Conservation (phyloP, 2,329 filamentous ascomycete genomes). For the Alternaria atra region DNA sequence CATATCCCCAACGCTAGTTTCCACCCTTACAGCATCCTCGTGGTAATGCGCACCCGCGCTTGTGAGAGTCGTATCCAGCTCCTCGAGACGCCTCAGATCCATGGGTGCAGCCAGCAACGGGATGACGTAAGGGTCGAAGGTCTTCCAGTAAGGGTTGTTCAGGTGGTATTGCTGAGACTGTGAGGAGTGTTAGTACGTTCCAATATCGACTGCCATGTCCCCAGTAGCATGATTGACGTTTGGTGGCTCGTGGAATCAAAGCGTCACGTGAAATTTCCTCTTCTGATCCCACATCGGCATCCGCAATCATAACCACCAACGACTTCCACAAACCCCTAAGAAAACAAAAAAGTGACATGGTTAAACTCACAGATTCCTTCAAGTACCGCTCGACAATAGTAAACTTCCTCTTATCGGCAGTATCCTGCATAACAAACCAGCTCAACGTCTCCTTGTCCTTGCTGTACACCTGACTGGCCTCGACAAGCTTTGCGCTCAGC, state of each 20-base stretch:
- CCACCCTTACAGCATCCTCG: conserved; percentile 14
- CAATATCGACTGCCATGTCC: too few species aligned
- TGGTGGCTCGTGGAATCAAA: too few species aligned
- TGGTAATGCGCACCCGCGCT: conserved; percentile 12
- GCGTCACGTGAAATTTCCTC: background rate
- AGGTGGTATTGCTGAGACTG: conserved; percentile 57
- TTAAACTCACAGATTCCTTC: conserved; percentile 65
- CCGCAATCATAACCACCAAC: background rate
- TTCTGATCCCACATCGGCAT: background rate
- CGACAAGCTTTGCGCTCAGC: conserved; percentile 75
- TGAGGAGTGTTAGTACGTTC: background rate
- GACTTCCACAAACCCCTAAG: background rate
- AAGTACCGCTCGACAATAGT: conserved; percentile 79
- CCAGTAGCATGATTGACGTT: background rate
- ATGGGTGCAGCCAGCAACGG: conserved; percentile 73
- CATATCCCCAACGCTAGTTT: conserved; percentile 16
- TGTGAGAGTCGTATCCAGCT: conserved; percentile 60
- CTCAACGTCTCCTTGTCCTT: conserved; percentile 71
- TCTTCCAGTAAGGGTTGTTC: conserved; percentile 76
- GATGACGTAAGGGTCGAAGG: conserved; percentile 77
- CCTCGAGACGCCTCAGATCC: conserved; percentile 74
- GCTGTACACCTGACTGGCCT: conserved; percentile 76
- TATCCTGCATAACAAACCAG: conserved; percentile 82
- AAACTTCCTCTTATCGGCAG: conserved; percentile 73
- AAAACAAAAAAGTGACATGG: background rate